These are phyloP conservation scores for Lupinus albus DNA, from an alignment of 306 rosid genomes.

Conservation along the genomic window DNA sequence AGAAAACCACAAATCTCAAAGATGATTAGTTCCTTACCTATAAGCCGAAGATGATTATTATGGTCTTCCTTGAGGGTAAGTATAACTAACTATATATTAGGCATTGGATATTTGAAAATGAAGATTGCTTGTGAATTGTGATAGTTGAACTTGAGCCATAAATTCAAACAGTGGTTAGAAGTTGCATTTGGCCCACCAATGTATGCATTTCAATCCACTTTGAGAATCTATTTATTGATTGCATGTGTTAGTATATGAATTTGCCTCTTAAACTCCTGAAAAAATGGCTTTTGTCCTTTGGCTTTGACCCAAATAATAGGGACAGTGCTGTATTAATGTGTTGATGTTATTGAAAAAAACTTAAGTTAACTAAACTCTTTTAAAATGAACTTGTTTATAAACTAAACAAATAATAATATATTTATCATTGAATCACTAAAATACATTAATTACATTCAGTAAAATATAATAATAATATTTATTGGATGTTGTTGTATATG, in stretches of 20 bases:
- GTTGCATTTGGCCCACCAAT: conserved; percentile 40
- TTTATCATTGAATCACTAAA: no score
- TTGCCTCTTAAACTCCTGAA: conserved; percentile 39
- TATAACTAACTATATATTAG: not conserved
- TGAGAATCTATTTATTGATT: conserved; percentile 41
- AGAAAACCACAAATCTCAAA: no score
- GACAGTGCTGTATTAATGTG: conserved; percentile 9
- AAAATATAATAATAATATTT: no score
- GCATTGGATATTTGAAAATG: conserved; percentile 27
- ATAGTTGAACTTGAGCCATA: conserved; percentile 25
- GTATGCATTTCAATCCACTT: conserved; percentile 36
- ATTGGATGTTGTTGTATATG: no score
- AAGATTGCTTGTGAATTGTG: conserved; percentile 1
- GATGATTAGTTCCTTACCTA: no score
- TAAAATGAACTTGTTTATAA: no score
- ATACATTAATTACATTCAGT: no score
- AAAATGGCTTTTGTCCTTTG: conserved; percentile 43
- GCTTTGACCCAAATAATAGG: conserved; percentile 37
- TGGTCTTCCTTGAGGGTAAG: not conserved
- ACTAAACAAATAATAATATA: no score
- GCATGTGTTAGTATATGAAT: conserved; percentile 37
- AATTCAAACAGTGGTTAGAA: conserved; percentile 22
- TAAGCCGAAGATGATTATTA: no score
- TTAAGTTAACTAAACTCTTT: no score
- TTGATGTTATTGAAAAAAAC: not conserved